These are phyloP conservation scores for Ceriops decandra DNA, from an alignment of 345 rosid species.

Conservation along the genomic window DNA sequence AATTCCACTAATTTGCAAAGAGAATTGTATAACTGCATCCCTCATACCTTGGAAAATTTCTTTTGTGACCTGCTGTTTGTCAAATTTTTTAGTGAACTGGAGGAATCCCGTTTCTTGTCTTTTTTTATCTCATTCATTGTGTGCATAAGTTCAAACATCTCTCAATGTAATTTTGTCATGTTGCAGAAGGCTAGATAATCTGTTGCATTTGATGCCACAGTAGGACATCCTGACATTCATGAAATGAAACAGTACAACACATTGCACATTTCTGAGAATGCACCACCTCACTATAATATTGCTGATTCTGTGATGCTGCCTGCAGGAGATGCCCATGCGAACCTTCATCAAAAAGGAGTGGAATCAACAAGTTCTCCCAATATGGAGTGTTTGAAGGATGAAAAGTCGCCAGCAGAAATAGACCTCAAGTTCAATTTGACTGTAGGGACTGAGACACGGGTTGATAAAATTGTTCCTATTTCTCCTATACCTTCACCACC, in stretches of 20 bases:
- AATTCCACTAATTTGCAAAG: too few species aligned
- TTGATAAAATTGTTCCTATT: background rate
- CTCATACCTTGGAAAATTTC: too few species aligned
- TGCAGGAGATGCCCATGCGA: slow-evolving; percentile 18
- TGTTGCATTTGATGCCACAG: background rate
- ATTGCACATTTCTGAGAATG: background rate
- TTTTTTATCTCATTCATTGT: too few species aligned
- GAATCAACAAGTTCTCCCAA: slow-evolving; percentile 5
- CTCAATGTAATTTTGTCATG: too few species aligned
- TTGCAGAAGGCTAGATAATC: too few species aligned
- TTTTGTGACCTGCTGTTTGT: too few species aligned
- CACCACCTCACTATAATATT: background rate
- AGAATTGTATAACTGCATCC: too few species aligned
- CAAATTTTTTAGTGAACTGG: too few species aligned
- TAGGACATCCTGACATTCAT: background rate
- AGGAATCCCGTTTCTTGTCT: too few species aligned
- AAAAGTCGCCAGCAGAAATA: background rate
- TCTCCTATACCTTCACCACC: background rate
- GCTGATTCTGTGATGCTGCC: background rate
- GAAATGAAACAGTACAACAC: background rate
- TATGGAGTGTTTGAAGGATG: background rate
- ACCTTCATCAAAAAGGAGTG: slow-evolving; percentile 19
- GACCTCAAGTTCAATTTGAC: background rate
- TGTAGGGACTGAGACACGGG: slow-evolving; percentile 1
- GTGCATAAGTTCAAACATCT: too few species aligned